Evolutionary conservation across 345 rosid species (phyloP).

Genomic region (Camelina sativa): DNA sequence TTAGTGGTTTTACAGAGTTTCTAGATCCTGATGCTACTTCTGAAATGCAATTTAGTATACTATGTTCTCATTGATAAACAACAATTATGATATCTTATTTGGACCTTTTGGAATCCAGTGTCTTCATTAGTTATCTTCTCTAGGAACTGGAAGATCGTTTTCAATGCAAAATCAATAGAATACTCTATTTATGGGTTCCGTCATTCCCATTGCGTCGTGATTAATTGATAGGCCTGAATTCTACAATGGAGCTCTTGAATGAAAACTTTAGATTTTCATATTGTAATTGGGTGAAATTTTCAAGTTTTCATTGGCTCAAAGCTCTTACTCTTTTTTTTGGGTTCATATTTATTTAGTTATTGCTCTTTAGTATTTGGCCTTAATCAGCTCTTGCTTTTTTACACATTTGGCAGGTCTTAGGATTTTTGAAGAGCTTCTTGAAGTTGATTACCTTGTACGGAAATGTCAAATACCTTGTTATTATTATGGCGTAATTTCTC

Average conservation of each 20-base stretch:
- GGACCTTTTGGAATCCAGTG: constrained; percentile 16
- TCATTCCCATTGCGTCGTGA: neutral
- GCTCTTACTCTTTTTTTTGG: neutral
- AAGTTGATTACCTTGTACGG: constrained; percentile 98
- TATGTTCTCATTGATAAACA: constrained; percentile 1
- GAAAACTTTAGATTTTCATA: neutral
- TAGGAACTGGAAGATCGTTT: constrained; percentile 18
- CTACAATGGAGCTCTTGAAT: neutral
- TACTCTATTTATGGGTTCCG: neutral
- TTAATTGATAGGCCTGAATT: neutral
- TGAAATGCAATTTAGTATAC: constrained; percentile 7
- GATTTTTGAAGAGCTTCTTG: constrained; percentile 99
- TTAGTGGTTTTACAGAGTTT: constrained; percentile 42
- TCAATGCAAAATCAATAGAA: constrained; percentile 5
- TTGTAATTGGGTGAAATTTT: neutral
- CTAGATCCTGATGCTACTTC: constrained; percentile 30
- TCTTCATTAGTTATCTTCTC: constrained; percentile 20
- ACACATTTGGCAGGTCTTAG: constrained; percentile 79
- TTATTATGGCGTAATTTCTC: constrained; percentile 24
- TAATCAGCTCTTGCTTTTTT: constrained; percentile 13
- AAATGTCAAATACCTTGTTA: constrained; percentile 21
- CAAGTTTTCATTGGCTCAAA: neutral
- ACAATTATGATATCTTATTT: constrained; percentile 1
- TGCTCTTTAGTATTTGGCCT: neutral
- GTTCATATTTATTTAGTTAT: neutral